phyloP scores from a whole-genome alignment of 75 land plant species.

The Adiantum capillusveneris region DNA sequence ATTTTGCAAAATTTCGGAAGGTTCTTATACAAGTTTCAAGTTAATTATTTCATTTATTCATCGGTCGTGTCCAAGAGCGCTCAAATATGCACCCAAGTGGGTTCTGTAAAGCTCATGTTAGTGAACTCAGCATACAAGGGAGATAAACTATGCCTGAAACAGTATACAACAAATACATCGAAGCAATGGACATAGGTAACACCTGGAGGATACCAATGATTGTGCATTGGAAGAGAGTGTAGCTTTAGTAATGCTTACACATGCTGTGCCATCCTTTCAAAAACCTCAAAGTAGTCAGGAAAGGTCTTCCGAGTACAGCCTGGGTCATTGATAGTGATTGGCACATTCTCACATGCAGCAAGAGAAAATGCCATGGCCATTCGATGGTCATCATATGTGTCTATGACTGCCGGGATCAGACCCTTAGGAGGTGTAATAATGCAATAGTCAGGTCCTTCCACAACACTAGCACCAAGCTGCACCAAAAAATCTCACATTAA shows the following conservation, averaged over 20 bases:
- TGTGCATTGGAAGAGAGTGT: too few relatives aligned
- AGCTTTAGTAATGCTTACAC: not conserved
- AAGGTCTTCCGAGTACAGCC: conserved; percentile 93
- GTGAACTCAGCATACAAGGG: too few relatives aligned
- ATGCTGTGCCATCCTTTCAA: conserved; percentile 32
- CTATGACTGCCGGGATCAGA: conserved; percentile 58
- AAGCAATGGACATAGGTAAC: too few relatives aligned
- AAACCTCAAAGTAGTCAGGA: conserved; percentile 89
- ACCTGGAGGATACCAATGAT: too few relatives aligned
- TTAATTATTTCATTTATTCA: too few relatives aligned
- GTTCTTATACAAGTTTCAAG: too few relatives aligned
- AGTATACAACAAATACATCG: too few relatives aligned
- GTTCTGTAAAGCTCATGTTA: too few relatives aligned
- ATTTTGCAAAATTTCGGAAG: too few relatives aligned
- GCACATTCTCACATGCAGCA: conserved; percentile 83
- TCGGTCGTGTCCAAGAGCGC: too few relatives aligned
- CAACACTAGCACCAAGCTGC: conserved; percentile 90
- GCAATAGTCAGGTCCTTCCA: conserved; percentile 96
- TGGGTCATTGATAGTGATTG: conserved; percentile 85
- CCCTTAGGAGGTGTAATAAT: conserved; percentile 92
- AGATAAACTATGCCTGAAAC: too few relatives aligned
- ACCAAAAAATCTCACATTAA: not conserved
- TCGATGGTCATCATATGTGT: conserved; percentile 96
- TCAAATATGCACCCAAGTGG: too few relatives aligned
- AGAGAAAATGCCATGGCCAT: conserved; percentile 99